phyloP scores from a whole-genome alignment of 202 grass and related monocot genomes.

The Panicum hallii region DNA sequence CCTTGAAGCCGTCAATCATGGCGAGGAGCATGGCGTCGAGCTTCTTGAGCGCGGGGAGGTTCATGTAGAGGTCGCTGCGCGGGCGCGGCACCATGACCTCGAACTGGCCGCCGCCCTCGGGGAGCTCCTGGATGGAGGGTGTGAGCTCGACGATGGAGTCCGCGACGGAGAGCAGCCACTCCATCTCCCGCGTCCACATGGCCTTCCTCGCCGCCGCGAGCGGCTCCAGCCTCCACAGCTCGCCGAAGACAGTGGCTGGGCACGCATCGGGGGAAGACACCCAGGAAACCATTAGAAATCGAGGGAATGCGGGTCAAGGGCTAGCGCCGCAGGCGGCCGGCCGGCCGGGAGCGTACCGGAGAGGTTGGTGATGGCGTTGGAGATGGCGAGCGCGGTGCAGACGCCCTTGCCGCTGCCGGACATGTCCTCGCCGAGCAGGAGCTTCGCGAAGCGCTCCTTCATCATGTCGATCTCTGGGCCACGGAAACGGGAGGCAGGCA shows the following conservation, averaged over 20 bases:
- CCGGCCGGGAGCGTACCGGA: conserved; percentile 53
- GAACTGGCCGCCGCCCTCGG: conserved; percentile 80
- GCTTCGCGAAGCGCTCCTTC: conserved; percentile 99
- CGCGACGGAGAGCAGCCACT: conserved; percentile 88
- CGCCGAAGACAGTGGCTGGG: conserved; percentile 96
- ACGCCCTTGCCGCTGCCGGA: conserved; percentile 98
- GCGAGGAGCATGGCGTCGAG: conserved; percentile 94
- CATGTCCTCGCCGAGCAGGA: conserved; percentile 99
- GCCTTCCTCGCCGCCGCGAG: conserved; percentile 80
- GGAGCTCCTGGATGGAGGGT: conserved; percentile 91
- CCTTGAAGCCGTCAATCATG: conserved; percentile 83
- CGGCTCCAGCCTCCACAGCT: conserved; percentile 97
- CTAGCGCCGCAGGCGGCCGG: neutral
- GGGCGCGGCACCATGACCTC: conserved; percentile 96
- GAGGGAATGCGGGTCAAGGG: conserved; percentile 38
- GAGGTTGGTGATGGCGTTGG: conserved; percentile 98
- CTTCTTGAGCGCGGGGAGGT: conserved; percentile 94
- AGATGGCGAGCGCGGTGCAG: conserved; percentile 97
- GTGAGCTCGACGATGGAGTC: conserved; percentile 95
- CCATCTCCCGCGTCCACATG: conserved; percentile 98
- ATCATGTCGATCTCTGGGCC: conserved; percentile 96
- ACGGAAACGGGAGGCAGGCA: neutral
- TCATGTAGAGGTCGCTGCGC: conserved; percentile 94
- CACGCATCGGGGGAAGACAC: neutral
- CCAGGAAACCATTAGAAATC: neutral